A percentile compares a stretch with the other conserved stretches of the same genome.
These are phyloP conservation scores for Castanopsis chinensis DNA, from an alignment of 306 rosid species.

Conservation along the genomic window DNA sequence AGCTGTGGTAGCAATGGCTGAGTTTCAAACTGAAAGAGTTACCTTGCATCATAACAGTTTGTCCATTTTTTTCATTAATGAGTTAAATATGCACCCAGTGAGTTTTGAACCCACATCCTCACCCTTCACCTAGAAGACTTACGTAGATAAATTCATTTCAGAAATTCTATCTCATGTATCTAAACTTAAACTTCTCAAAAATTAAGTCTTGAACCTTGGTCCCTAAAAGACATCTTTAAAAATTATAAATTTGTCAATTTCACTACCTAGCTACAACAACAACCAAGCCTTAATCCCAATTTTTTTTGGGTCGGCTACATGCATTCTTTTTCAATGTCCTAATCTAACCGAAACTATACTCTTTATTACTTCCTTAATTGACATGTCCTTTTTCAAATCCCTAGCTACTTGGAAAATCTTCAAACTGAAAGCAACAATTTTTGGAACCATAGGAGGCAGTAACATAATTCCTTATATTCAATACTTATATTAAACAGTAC, in stretches of 20 bases:
- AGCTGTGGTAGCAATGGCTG: not conserved
- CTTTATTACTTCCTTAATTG: too few species aligned
- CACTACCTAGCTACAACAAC: not conserved
- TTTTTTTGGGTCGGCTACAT: too few species aligned
- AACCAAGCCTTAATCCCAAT: too few species aligned
- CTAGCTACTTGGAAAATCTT: not conserved
- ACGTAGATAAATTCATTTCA: not conserved
- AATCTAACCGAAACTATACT: too few species aligned
- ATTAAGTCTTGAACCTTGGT: not conserved
- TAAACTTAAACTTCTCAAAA: not conserved
- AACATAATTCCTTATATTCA: not conserved
- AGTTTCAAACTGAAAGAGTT: not conserved
- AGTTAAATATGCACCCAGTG: not conserved
- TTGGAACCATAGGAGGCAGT: not conserved
- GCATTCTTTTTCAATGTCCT: too few species aligned
- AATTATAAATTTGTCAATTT: not conserved
- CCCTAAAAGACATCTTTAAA: too few species aligned
- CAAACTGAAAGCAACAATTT: not conserved
- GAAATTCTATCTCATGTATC: not conserved
- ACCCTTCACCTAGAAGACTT: not conserved
- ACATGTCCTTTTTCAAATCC: not conserved
- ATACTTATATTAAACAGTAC: not conserved
- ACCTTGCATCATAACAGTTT: not conserved
- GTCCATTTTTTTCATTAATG: not conserved
- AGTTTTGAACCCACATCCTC: not conserved